Evolutionary conservation across 2,329 filamentous ascomycete genomes (phyloP).

Genomic region (Aspergillus niger): DNA sequence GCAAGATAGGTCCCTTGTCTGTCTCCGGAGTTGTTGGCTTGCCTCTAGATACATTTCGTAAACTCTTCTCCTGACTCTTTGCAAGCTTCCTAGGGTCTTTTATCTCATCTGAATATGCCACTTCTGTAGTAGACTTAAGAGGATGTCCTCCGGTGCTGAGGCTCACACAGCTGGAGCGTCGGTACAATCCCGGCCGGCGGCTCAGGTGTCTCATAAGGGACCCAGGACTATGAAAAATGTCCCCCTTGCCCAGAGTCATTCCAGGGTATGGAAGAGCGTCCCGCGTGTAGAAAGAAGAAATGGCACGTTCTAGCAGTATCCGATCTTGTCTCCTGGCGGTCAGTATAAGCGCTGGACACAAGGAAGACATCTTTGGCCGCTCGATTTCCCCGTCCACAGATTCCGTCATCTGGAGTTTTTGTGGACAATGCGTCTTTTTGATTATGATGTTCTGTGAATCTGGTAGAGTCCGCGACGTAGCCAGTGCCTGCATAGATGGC

Average conservation of each 20-base stretch:
- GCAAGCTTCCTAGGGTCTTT: conserved; percentile 1
- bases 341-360: conserved; percentile 68
- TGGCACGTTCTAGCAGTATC: conserved; percentile 70
- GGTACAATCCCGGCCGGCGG: conserved; percentile 73
- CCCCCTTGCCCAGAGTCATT: conserved; percentile 67
- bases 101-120: neutral
- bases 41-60: conserved; percentile 1
- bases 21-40: conserved; percentile 5
- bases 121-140: neutral
- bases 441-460: conserved; percentile 76
- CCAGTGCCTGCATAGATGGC: conserved; percentile 76
- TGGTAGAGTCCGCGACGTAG: conserved; percentile 69
- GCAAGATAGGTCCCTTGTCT: conserved; percentile 6
- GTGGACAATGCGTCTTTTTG: conserved; percentile 76
- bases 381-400: conserved; percentile 61
- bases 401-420: conserved; percentile 54
- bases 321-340: conserved; percentile 75
- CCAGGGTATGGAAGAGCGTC: conserved; percentile 80
- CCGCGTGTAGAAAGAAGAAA: conserved; percentile 81
- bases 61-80: neutral
- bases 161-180: conserved; percentile 63
- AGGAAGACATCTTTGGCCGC: conserved; percentile 78
- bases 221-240: conserved; percentile 72
- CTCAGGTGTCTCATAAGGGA: conserved; percentile 87
- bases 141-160: conserved; percentile 4